Evolutionary conservation across 805 yeast genomes (phyloP), one percentile per base, ranked within the genome.

Genomic region (Yueomyces sinensis): DNA sequence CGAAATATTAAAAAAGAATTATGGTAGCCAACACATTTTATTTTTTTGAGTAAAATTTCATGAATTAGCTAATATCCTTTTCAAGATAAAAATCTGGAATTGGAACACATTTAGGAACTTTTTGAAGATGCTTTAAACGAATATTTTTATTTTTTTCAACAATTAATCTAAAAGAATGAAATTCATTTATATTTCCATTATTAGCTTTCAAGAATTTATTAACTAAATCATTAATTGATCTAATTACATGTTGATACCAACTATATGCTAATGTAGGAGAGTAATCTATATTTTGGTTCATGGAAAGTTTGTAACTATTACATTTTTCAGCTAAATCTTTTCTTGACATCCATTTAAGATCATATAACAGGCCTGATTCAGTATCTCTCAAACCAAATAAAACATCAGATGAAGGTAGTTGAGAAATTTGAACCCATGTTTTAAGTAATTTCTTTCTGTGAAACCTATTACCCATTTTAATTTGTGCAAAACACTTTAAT

Each of bases 361-460:
- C 52, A n/a, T 39, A 33, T 24, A 55, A 32, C 11, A 39, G 39
- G 13, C 58, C 56, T 22, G 38, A 41, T 16, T 42, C 42, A 1
- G 51, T 37, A 29, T 46, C 44, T 39, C 59, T 42, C 2, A 42
- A 34, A 3, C 61, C 61, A n/a, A 56, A 37, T 5, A 56, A 28
- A 1, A 56, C 34, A 38, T 53, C 54, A 13, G 56, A 49, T 2
- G 38, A 28, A 1, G 58, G 57, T 1, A 47, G 30, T 20, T 54
- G 27, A 4, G 43, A 46, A 3, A 54, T 49, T 37, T 56, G 61
- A 16, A 56, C 22, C 59, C 59, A 56, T 20, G 58, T 50, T 29
- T 52, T 50, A 22, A 56, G 38, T 25, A 56, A 32, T 40, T 56
- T 56, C 15, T 42, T 40, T 22, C 58, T 41, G 36, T 56, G 59